These are phyloP conservation scores for Syncephalastrum monosporum DNA, from an alignment of 371 early-diverging fungal genomes.

Conservation along the genomic window DNA sequence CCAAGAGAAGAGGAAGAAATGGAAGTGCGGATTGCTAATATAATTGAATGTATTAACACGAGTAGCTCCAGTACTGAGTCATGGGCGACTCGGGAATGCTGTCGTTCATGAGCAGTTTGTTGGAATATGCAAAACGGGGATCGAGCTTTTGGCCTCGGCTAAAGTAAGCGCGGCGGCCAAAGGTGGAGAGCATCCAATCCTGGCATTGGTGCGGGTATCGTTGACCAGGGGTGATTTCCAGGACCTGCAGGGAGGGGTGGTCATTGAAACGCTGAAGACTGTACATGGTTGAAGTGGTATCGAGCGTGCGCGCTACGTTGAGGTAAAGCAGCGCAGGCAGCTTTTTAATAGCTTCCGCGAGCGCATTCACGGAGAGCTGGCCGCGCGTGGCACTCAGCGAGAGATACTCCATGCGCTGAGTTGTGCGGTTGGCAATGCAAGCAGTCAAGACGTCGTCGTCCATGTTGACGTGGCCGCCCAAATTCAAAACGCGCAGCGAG, in stretches of 20 bases:
- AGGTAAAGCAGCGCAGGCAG: neutral
- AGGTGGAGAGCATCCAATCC: slow-evolving; percentile 9
- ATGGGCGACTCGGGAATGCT: slow-evolving; percentile 26
- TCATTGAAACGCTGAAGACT: slow-evolving; percentile 1
- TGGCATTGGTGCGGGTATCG: slow-evolving; percentile 10
- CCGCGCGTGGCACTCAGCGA: no score
- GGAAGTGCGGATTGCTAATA: neutral
- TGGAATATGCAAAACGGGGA: slow-evolving; percentile 28
- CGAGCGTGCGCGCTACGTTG: slow-evolving; percentile 5
- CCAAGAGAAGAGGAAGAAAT: neutral
- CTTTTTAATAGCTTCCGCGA: no score
- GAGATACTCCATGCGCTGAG: no score
- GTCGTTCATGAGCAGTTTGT: slow-evolving; percentile 26
- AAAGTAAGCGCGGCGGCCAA: slow-evolving; percentile 22
- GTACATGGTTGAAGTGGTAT: neutral
- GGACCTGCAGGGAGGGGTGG: slow-evolving; percentile 11
- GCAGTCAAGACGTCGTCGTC: slow-evolving; percentile 15
- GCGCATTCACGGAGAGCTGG: no score
- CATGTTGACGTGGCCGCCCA: slow-evolving; percentile 30
- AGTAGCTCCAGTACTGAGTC: slow-evolving; percentile 35
- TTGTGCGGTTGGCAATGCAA: no score
- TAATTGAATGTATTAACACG: slow-evolving; percentile 11
- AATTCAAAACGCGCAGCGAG: slow-evolving; percentile 20
- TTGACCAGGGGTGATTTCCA: slow-evolving; percentile 20
- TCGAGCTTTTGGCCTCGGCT: slow-evolving; percentile 16